Base-by-base conservation (phyloP, 495 filamentous ascomycete genomes). In the Aspergillus bertholletiae region DNA sequence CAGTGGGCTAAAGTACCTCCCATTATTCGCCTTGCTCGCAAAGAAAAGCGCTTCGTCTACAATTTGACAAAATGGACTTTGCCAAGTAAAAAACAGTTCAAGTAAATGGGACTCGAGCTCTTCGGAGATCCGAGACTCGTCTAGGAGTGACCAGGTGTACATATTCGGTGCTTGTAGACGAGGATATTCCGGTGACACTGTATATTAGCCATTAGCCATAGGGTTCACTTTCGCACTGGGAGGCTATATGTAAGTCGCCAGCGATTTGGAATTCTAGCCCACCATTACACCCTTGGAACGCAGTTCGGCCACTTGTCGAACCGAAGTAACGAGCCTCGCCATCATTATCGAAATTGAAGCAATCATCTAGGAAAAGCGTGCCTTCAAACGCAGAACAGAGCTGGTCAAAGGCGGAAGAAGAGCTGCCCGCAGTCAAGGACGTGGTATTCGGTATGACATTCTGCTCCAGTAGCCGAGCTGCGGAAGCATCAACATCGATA, bases 61-160 rank as follows among this genome's bases (percentile, higher is more conserved):
- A 3, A 88, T 77, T 7, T 84, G 81, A 61, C 88, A 85, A 50
- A 84, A 87, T 2, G 88, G 87, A 57, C 92, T 88, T 60, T 88
- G 84, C 89, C 89, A 94, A 61, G 80, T 83, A 54, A 95, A 93
- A 68, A 89, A 93, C 15, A 92, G 69, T 13, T 63, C 56, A 7
- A 73, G 47, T 24, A 73, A 35, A 43, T 64, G 54, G 1, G 56
- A 53, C 41, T 57, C 40, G 9, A 70, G 61, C 17, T 64, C 61
- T 8, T 64, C 54, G 22, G 61, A 54, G 5, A 61, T 37, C 20
- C 11, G 21, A 18, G 11, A 41, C 28, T 60, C 54, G 6, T 57
- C 46, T 18, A 20, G 35, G 0, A 17, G 22, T 7, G 53, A 45
- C 9, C 45, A 26, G 37, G 28, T 27, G 7, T 18, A 41, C 21